Conservation (phyloP, 2,329 filamentous ascomycete species). For the Lecanicillium sp. region DNA sequence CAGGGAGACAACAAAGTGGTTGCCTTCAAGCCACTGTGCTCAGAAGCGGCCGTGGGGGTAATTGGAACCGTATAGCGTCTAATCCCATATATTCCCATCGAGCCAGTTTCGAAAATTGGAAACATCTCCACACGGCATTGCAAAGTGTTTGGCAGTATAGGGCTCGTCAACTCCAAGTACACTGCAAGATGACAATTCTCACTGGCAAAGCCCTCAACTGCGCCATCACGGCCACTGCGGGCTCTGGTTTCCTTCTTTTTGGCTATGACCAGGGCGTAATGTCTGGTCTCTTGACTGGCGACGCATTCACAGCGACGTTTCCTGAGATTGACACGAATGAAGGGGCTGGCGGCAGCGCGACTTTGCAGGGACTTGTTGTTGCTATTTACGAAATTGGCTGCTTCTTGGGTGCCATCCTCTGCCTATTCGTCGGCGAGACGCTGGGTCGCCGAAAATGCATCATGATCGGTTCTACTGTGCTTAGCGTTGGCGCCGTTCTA, state of each 20-base stretch:
- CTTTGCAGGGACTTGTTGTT: conserved; percentile 35
- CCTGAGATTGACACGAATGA: conserved; percentile 28
- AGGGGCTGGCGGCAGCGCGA: conserved; percentile 30
- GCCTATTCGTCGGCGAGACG: conserved; percentile 30
- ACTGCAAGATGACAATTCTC: conserved; percentile 11
- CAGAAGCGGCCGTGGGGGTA: too few species aligned
- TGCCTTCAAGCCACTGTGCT: too few species aligned
- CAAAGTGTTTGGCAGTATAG: too few species aligned
- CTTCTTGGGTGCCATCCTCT: conserved; percentile 36
- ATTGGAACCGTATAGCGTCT: too few species aligned
- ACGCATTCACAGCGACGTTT: conserved; percentile 23
- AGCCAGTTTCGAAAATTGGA: too few species aligned
- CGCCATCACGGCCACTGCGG: conserved; percentile 27
- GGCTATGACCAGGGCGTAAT: conserved; percentile 25
- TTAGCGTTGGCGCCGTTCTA: conserved; percentile 33
- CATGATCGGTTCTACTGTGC: conserved; percentile 30
- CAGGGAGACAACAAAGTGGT: too few species aligned
- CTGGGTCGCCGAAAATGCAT: conserved; percentile 34
- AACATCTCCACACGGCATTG: too few species aligned
- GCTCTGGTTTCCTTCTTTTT: conserved; percentile 28
- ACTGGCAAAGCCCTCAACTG: conserved; percentile 28
- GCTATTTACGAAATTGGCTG: conserved; percentile 41
- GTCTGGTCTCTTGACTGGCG: conserved; percentile 24
- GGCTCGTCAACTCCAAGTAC: too few species aligned
- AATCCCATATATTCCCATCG: too few species aligned